These are phyloP conservation scores for Salix brachista DNA, from an alignment of 345 rosid species.

Conservation along the genomic window DNA sequence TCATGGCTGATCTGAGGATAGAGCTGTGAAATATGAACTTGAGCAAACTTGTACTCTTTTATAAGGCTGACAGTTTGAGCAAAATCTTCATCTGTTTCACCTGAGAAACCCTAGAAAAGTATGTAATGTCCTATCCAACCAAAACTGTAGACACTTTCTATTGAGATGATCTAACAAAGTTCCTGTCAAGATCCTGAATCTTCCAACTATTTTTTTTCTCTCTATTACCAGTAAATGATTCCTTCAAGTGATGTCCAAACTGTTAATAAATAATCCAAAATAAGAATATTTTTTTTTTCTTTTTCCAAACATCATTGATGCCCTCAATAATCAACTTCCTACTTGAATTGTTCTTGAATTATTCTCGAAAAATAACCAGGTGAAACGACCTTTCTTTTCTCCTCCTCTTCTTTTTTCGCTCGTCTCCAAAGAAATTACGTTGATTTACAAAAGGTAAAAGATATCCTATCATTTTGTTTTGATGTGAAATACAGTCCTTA, in stretches of 20 bases:
- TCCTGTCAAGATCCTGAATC: neutral
- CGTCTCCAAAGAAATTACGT: no score
- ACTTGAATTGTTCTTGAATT: neutral
- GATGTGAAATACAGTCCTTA: no score
- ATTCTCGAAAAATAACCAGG: neutral
- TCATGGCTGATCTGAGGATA: constrained; percentile 85
- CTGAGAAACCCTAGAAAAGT: constrained; percentile 35
- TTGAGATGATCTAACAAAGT: neutral
- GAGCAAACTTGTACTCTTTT: constrained; percentile 69
- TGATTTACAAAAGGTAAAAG: no score
- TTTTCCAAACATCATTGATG: neutral
- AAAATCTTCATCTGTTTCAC: constrained; percentile 92
- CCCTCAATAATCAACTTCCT: neutral
- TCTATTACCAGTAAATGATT: neutral
- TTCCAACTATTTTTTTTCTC: neutral
- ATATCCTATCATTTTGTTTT: no score
- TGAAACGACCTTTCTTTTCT: no score
- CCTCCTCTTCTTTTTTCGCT: no score
- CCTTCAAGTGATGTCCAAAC: neutral
- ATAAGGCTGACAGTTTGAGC: constrained; percentile 67
- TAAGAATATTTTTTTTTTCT: neutral
- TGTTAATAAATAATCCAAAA: neutral
- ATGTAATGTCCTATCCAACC: neutral
- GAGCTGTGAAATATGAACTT: constrained; percentile 96
- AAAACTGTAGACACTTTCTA: neutral